Evolutionary conservation across 2,329 filamentous ascomycete species (phyloP).

Genomic region (Venturia carpophila): DNA sequence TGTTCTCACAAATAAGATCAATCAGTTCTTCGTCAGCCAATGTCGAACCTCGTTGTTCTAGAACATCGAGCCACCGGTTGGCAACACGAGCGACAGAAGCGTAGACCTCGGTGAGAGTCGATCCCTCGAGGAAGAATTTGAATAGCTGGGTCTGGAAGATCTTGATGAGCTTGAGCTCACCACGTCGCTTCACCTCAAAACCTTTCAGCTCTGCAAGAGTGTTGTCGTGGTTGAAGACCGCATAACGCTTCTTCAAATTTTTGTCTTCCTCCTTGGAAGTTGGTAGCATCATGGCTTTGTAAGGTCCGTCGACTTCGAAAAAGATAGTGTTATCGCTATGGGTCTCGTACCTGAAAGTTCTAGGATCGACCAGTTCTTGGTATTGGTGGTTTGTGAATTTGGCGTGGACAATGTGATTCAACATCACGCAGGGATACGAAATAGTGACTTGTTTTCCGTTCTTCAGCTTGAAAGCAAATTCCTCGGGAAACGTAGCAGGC

Average conservation of each 20-base stretch:
- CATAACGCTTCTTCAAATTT: constrained; percentile 98
- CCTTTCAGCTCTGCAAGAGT: constrained; percentile 92
- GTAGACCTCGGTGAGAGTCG: constrained; percentile 82
- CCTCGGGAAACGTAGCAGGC: constrained; percentile 90
- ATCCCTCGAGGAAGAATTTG: constrained; percentile 95
- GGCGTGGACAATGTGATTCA: constrained; percentile 93
- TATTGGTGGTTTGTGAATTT: constrained; percentile 98
- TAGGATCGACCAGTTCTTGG: constrained; percentile 73
- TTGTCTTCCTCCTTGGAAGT: constrained; percentile 99
- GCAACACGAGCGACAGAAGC: constrained; percentile 86
- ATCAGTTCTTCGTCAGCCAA: constrained; percentile 95
- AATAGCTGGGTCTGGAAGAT: constrained; percentile 99
- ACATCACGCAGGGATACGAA: constrained; percentile 97
- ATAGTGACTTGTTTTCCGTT: constrained; percentile 95
- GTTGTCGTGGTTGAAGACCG: constrained; percentile 97
- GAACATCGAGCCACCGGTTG: constrained; percentile 92
- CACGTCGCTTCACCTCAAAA: constrained; percentile 94
- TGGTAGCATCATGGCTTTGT: constrained; percentile 93
- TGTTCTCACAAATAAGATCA: constrained; percentile 99
- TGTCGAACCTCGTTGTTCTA: constrained; percentile 80
- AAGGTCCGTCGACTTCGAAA: constrained; percentile 97
- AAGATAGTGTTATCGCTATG: constrained; percentile 99
- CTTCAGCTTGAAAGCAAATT: constrained; percentile 88
- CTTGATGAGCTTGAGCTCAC: constrained; percentile 98
- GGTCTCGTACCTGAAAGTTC: constrained; percentile 84